Evolutionary conservation across 345 rosid genomes (phyloP).

Genomic region (thale cress (Arabidopsis thaliana)): DNA sequence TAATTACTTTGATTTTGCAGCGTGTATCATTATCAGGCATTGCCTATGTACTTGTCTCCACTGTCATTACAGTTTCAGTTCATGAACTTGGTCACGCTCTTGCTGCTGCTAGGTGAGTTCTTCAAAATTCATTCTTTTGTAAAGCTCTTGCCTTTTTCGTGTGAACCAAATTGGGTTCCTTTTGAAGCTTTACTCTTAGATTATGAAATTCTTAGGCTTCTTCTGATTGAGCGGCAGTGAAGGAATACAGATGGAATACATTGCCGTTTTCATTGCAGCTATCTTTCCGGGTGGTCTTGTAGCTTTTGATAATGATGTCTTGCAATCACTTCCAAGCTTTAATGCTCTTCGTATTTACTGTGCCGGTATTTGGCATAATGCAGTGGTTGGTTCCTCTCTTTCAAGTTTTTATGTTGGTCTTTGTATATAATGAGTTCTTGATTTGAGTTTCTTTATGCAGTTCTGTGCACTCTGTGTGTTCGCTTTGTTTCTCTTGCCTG

Average conservation of each 20-base stretch:
- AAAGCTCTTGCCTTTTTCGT: conserved; percentile 19
- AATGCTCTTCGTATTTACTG: conserved; percentile 76
- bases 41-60: conserved; percentile 56
- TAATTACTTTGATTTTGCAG: conserved; percentile 26
- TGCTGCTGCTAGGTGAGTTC: conserved; percentile 81
- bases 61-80: conserved; percentile 69
- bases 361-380: conserved; percentile 98
- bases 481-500: conserved; percentile 61
- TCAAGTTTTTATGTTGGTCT: not conserved
- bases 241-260: conserved; percentile 78
- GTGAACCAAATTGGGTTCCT: not conserved
- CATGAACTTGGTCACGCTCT: conserved; percentile 94
- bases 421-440: not conserved
- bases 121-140: not conserved
- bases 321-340: conserved; percentile 58
- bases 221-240: conserved; percentile 73
- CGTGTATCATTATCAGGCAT: conserved; percentile 63
- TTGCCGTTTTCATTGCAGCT: conserved; percentile 82
- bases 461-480: conserved; percentile 72
- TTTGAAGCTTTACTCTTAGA: conserved; percentile 24
- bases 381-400: conserved; percentile 54
- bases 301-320: conserved; percentile 71
- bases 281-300: conserved; percentile 92
- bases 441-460: conserved; percentile 42
- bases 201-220: conserved; percentile 45